These are phyloP conservation scores for Saccharomyces hybrid DNA, from an alignment of 1,139 yeast genomes.

Conservation along the genomic window DNA sequence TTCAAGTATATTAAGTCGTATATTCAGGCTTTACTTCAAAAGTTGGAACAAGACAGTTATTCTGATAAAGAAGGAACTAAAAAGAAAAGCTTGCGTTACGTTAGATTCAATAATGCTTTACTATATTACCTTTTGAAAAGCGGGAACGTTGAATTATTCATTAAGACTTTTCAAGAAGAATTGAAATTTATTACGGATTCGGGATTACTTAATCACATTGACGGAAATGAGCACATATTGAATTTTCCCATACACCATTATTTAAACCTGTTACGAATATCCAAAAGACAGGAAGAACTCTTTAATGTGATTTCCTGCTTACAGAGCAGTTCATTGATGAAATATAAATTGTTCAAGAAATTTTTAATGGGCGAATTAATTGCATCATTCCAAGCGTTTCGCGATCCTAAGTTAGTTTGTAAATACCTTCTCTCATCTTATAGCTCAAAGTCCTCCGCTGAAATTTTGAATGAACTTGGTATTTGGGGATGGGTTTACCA, in stretches of 20 bases:
- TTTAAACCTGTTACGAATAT: constrained; percentile 12
- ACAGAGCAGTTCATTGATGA: not conserved
- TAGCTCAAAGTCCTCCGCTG: not conserved
- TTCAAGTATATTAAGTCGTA: constrained; percentile 16
- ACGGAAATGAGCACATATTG: constrained; percentile 6
- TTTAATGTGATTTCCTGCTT: not conserved
- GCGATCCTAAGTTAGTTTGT: not conserved
- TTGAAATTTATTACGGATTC: constrained; percentile 8
- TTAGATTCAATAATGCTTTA: constrained; percentile 16
- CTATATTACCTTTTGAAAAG: constrained; percentile 14
- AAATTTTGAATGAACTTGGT: not conserved
- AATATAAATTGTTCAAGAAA: not conserved
- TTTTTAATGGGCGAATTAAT: constrained; percentile 1
- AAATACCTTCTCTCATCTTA: constrained; percentile 1
- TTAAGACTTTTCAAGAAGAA: constrained; percentile 11
- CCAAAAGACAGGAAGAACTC: not conserved
- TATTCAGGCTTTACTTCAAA: constrained; percentile 18
- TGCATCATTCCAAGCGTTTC: not conserved
- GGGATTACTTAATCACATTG: constrained; percentile 2
- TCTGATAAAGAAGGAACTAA: not conserved
- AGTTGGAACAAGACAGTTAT: constrained; percentile 12
- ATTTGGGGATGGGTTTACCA: constrained; percentile 1
- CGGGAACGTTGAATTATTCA: constrained; percentile 14
- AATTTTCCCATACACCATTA: constrained; percentile 17
- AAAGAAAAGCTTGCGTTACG: constrained; percentile 4